phyloP scores from a whole-genome alignment of 2,329 filamentous ascomycete genomes.

The Endoconidiophora polonica region DNA sequence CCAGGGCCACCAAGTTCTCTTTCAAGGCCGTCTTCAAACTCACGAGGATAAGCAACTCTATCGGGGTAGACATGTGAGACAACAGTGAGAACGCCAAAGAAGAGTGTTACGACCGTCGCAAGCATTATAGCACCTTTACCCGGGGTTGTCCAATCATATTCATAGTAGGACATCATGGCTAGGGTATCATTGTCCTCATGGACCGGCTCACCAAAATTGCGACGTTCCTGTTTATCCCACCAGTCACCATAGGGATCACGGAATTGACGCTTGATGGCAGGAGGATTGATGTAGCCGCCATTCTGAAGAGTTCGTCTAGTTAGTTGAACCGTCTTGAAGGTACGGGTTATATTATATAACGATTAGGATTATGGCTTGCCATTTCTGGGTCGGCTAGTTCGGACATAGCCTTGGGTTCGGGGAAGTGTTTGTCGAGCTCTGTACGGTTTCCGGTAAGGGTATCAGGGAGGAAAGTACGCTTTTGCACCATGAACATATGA shows the following conservation, averaged over 20 bases:
- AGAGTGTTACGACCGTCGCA: constrained; percentile 45
- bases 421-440: constrained; percentile 35
- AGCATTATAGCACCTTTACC: constrained; percentile 54
- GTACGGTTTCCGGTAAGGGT: constrained; percentile 28
- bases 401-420: constrained; percentile 29
- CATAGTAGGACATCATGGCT: constrained; percentile 74
- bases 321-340: background rate
- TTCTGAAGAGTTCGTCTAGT: constrained; percentile 35
- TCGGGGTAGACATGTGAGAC: constrained; percentile 60
- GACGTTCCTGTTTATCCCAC: constrained; percentile 95
- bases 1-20: constrained; percentile 56
- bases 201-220: constrained; percentile 90
- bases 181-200: constrained; percentile 94
- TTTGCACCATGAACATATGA: constrained; percentile 35
- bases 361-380: constrained; percentile 31
- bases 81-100: constrained; percentile 48
- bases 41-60: constrained; percentile 48
- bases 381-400: constrained; percentile 50
- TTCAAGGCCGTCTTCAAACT: constrained; percentile 53
- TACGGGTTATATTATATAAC: constrained; percentile 12
- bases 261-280: constrained; percentile 68
- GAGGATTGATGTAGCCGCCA: constrained; percentile 68
- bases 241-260: constrained; percentile 85
- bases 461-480: constrained; percentile 39
- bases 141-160: constrained; percentile 69